These are phyloP conservation scores for Gastroboletus turbinatus DNA, from an alignment of 1,284 basidiomycete genomes.

Conservation along the genomic window DNA sequence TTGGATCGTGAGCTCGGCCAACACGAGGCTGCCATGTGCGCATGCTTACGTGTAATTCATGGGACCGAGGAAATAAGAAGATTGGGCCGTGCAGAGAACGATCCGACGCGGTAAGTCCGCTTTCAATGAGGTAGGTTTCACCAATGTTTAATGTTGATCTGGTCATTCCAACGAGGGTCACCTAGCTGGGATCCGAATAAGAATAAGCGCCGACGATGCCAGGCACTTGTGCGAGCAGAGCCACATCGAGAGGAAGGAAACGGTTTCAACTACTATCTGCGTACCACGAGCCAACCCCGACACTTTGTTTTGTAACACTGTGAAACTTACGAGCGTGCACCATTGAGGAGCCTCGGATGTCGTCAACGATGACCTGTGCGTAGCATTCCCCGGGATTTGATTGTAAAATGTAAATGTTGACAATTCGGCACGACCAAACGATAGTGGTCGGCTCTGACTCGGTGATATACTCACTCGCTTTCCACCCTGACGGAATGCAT, in stretches of 20 bases:
- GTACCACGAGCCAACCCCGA: too few species aligned
- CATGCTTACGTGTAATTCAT: too few species aligned
- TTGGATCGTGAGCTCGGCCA: constrained; percentile 58
- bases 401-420: not conserved
- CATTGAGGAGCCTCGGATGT: not conserved
- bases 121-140: too few species aligned
- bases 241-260: not conserved
- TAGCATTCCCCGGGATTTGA: not conserved
- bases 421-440: not conserved
- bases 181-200: not conserved
- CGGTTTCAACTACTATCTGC: too few species aligned
- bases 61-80: too few species aligned
- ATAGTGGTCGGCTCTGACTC: not conserved
- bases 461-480: not conserved
- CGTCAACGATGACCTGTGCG: not conserved
- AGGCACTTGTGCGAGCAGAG: not conserved
- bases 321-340: not conserved
- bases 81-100: too few species aligned
- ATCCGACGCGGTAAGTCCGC: too few species aligned
- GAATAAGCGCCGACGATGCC: not conserved
- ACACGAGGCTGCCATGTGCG: constrained; percentile 12
- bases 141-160: too few species aligned
- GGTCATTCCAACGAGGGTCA: not conserved
- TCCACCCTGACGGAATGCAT: not conserved
- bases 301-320: not conserved